Evolutionary conservation across 1,284 basidiomycete genomes (phyloP).

Genomic region (Leccinum subfulvum): DNA sequence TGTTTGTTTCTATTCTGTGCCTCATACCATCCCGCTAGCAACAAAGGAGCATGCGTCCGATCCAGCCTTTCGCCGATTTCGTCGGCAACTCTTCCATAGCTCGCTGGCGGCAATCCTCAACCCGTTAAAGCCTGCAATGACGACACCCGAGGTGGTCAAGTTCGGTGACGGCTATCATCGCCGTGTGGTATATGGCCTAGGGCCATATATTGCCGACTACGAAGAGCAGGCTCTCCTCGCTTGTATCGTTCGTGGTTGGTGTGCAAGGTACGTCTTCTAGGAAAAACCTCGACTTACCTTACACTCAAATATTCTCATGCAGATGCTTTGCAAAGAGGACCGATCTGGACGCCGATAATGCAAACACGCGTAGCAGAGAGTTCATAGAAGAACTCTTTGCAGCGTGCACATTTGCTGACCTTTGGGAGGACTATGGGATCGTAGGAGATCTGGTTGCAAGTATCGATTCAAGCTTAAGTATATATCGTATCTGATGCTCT

Average conservation of each 20-base stretch:
- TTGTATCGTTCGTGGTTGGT: slow-evolving; percentile 5
- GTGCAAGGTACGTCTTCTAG: background rate
- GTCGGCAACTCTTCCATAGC: background rate
- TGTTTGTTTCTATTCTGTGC: background rate
- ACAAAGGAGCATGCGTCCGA: background rate
- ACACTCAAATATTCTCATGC: background rate
- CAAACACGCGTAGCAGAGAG: background rate
- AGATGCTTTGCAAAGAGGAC: background rate
- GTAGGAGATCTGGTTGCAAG: background rate
- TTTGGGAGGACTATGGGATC: no score
- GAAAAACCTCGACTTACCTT: background rate
- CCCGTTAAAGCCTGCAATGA: background rate
- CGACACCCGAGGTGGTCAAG: background rate
- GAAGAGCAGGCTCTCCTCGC: slow-evolving; percentile 6
- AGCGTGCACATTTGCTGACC: no score
- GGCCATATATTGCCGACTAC: slow-evolving; percentile 6
- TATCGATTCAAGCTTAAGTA: background rate
- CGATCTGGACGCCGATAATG: background rate
- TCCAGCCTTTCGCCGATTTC: background rate
- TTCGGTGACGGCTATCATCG: background rate
- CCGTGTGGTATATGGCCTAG: background rate
- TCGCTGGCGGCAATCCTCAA: background rate
- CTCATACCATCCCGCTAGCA: background rate
- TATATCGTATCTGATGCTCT: background rate
- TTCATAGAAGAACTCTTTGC: no score